A percentile compares a stretch with the other conserved stretches of the same genome.
These are phyloP conservation scores for Casuarina cunninghamiana DNA, from an alignment of 306 rosid genomes.

Conservation along the genomic window DNA sequence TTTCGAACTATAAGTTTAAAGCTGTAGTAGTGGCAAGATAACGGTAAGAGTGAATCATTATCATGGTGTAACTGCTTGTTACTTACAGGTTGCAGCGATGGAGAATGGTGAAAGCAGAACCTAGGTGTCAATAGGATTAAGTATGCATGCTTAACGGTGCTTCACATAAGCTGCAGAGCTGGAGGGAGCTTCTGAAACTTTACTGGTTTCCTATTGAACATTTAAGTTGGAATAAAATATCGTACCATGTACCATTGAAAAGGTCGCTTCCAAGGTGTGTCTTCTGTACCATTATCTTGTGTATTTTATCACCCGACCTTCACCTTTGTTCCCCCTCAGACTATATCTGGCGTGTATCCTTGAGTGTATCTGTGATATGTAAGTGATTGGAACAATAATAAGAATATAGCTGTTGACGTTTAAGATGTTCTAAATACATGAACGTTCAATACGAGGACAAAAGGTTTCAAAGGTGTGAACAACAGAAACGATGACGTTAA, in stretches of 20 bases:
- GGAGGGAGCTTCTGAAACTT: background rate
- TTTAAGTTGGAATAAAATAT: background rate
- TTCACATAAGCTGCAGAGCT: background rate
- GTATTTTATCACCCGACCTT: background rate
- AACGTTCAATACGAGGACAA: too few relatives aligned
- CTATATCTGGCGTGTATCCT: background rate
- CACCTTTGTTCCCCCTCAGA: background rate
- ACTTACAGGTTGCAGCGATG: constrained; percentile 28
- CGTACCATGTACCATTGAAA: background rate
- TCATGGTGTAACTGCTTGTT: constrained; percentile 4
- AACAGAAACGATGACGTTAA: too few relatives aligned
- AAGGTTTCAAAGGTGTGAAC: too few relatives aligned
- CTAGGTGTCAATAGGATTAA: background rate
- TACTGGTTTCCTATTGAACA: background rate
- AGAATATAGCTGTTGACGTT: too few relatives aligned
- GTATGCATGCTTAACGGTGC: background rate
- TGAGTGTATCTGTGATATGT: too few relatives aligned
- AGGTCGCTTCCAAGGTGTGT: background rate
- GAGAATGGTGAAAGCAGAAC: background rate
- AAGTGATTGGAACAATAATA: too few relatives aligned
- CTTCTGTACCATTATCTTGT: background rate
- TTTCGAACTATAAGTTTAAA: background rate
- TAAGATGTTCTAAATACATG: too few relatives aligned
- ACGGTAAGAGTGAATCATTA: background rate
- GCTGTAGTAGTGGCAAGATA: background rate